phyloP scores from a whole-genome alignment of 1,139 yeast species.

The Geotrichum candidum region DNA sequence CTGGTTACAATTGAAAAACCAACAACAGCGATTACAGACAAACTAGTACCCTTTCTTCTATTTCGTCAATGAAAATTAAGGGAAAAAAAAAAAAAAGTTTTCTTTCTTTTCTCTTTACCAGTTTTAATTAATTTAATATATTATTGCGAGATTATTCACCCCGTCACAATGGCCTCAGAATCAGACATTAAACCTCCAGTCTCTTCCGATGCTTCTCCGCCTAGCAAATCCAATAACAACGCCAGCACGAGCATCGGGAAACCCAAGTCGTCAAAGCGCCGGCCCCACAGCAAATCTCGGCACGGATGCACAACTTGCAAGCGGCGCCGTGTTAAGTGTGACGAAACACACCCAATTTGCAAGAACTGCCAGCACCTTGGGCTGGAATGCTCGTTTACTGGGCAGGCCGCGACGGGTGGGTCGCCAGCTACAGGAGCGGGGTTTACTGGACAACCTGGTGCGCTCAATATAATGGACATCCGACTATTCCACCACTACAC shows the following conservation, averaged over 20 bases:
- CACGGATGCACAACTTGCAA: conserved; percentile 89
- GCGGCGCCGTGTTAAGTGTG: conserved; percentile 84
- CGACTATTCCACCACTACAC: conserved; percentile 83
- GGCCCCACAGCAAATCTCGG: conserved; percentile 72
- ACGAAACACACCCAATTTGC: conserved; percentile 77
- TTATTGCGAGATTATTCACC: neutral
- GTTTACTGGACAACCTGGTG: conserved; percentile 26
- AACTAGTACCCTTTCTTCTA: neutral
- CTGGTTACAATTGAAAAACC: neutral
- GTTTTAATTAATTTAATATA: neutral
- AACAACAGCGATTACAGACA: neutral
- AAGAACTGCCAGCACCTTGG: conserved; percentile 72
- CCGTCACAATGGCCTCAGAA: neutral
- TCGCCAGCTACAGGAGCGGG: conserved; percentile 15
- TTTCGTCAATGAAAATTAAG: neutral
- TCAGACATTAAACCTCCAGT: neutral
- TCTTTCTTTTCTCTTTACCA: neutral
- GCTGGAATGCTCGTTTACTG: conserved; percentile 51
- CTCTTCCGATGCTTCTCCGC: neutral
- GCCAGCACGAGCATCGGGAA: conserved; percentile 5
- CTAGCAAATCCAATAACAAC: neutral
- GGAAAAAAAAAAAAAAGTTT: neutral
- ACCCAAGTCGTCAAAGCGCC: conserved; percentile 27
- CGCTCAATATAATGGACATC: conserved; percentile 66
- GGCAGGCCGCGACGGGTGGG: neutral